A percentile compares a stretch with the other conserved stretches of the same genome.
phyloP scores from a whole-genome alignment of 345 rosid genomes.

The Acer negundo region DNA sequence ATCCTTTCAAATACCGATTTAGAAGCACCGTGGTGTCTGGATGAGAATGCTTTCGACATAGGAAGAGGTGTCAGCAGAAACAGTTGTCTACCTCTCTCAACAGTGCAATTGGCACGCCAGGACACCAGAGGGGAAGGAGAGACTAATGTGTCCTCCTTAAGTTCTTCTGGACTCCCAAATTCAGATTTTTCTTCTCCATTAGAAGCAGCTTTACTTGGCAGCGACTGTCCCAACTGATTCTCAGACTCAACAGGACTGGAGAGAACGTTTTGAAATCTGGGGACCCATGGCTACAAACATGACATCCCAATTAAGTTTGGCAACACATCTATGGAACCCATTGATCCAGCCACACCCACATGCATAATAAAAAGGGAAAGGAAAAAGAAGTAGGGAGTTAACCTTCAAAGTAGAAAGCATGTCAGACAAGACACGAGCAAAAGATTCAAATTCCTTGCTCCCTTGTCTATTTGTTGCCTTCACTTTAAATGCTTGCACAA shows the following conservation, averaged over 20 bases:
- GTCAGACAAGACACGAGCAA: constrained; percentile 51
- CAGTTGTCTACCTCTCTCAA: constrained; percentile 71
- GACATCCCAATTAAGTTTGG: not conserved
- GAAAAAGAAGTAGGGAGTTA: not conserved
- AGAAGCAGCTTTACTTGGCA: constrained; percentile 28
- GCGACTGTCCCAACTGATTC: constrained; percentile 30
- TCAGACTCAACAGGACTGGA: constrained; percentile 25
- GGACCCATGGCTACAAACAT: constrained; percentile 81
- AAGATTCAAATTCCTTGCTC: constrained; percentile 59
- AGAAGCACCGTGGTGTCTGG: constrained; percentile 42
- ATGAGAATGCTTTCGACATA: constrained; percentile 51
- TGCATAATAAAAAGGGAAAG: not conserved
- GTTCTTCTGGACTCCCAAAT: constrained; percentile 65
- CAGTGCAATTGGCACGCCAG: constrained; percentile 69
- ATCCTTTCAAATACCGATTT: constrained; percentile 39
- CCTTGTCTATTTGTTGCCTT: constrained; percentile 47
- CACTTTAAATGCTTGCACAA: constrained; percentile 60
- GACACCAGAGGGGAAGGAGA: constrained; percentile 95
- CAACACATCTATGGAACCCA: constrained; percentile 3
- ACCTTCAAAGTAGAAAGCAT: constrained; percentile 78
- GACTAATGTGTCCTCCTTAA: constrained; percentile 47
- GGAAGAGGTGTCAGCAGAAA: constrained; percentile 88
- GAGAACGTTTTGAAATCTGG: constrained; percentile 54
- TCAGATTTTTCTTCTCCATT: constrained; percentile 35
- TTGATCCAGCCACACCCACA: not conserved